Base-by-base conservation (phyloP, 2,329 filamentous ascomycete species). In the Colletotrichum lupini region DNA sequence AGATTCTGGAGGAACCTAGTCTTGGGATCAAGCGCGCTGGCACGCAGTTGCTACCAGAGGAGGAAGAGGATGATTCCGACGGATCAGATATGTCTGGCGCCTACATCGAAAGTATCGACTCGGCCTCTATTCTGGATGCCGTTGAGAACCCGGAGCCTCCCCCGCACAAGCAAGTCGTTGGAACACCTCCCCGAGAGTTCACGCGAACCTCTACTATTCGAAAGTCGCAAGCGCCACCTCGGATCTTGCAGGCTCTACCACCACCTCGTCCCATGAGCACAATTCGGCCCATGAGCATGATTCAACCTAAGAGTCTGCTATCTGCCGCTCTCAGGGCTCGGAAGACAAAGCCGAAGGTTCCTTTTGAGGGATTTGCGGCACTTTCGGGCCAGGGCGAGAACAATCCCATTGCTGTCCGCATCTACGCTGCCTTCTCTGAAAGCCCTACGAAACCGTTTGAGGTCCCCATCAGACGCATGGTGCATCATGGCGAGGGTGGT, bases 321-420 rank as follows among this genome's bases (percentile, higher is more conserved):
- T 93, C 93, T 0, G 92, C 92, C 66, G 91, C 92, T 5, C 85
- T 96, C 28, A 93, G 93, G 77, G 92, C 92, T 35, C 94, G 93
- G 80, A 91, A 92, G 76, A 88, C 91, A 1, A 92, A 92, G 76
- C 88, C 89, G 8, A 89, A 89, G 6, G 91, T 93, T 78, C 93
- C 94, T 0, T 92, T 96, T 76, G 93, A 95, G 77, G 89, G 90
- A 28, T 97, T 95, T 81, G 93, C 93, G 1, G 89, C 92, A 19
- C 87, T 94, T 49, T 94, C 92, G 69, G 94, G 94, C 0, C 92
- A 95, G 79, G 94, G 93, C 22, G 94, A 95, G 74, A 89, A 92
- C 7, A 93, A 92, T 62, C 94, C 94, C 3, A 86, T 97, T 24
- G 91, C 90, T 76, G 88, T 97, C 74, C 93, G 93, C 68, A 93